Evolutionary conservation across 176 grass and related monocot species (phyloP).

Genomic region (Eleusine indica): DNA sequence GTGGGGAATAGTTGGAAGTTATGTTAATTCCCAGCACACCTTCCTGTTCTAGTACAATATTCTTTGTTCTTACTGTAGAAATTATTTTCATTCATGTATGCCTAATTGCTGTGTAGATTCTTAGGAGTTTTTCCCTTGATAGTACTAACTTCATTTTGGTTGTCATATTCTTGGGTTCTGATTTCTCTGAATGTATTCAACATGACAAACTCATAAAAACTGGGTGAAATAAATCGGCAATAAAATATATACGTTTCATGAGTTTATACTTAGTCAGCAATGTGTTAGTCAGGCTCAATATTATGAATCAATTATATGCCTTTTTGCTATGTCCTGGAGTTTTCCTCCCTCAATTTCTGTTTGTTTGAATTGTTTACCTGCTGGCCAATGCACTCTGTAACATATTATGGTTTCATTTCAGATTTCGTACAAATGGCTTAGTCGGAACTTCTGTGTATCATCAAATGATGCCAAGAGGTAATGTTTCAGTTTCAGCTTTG

Average conservation of each 20-base stretch:
- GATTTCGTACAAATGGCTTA: constrained; percentile 99
- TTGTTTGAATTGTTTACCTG: constrained; percentile 2
- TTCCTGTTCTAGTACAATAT: not conserved
- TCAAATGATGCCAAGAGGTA: constrained; percentile 96
- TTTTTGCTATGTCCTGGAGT: not conserved
- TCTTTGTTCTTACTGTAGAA: not conserved
- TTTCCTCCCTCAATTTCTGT: not conserved
- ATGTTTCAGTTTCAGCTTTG: not conserved
- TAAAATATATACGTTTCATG: not conserved
- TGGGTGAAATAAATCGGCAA: not conserved
- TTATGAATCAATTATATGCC: not conserved
- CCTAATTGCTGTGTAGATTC: not conserved
- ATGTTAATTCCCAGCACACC: not conserved
- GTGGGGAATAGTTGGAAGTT: not conserved
- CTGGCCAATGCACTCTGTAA: not conserved
- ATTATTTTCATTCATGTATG: not conserved
- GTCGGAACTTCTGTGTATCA: constrained; percentile 83
- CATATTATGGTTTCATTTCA: constrained; percentile 41
- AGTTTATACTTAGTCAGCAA: not conserved
- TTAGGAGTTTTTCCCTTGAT: not conserved
- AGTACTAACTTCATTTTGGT: not conserved
- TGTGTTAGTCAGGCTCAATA: not conserved
- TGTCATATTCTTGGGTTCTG: not conserved
- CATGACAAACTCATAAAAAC: not conserved
- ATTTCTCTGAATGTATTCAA: constrained; percentile 4